Evolutionary conservation across 2,329 filamentous ascomycete species (phyloP).

Genomic region (Alternaria metachromatica): DNA sequence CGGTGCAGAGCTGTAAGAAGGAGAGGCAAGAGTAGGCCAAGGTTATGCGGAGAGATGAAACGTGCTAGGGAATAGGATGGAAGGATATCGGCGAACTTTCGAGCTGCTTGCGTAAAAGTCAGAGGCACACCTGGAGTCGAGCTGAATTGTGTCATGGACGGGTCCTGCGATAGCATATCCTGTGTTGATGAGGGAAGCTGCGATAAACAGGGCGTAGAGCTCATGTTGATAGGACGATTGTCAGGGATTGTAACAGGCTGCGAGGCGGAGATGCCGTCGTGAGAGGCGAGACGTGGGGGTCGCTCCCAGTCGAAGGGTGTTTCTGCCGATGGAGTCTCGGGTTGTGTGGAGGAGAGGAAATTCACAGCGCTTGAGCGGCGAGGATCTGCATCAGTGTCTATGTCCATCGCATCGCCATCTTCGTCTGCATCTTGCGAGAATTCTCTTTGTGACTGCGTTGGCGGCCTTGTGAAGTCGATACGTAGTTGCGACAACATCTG

Average conservation of each 20-base stretch:
- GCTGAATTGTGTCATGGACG: constrained; percentile 83
- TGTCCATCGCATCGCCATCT: constrained; percentile 44
- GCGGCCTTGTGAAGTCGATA: constrained; percentile 81
- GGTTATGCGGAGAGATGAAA: constrained; percentile 85
- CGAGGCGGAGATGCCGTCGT: constrained; percentile 44
- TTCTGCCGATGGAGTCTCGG: constrained; percentile 77
- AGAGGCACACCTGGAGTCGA: constrained; percentile 78
- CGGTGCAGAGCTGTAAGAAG: constrained; percentile 82
- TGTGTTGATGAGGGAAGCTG: constrained; percentile 47
- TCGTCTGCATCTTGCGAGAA: constrained; percentile 55
- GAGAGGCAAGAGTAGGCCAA: constrained; percentile 77
- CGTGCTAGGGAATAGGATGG: constrained; percentile 86
- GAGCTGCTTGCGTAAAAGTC: constrained; percentile 86
- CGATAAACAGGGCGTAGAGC: constrained; percentile 30
- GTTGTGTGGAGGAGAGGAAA: constrained; percentile 80
- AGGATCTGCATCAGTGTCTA: constrained; percentile 70
- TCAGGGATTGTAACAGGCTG: constrained; percentile 43
- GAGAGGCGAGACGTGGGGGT: constrained; percentile 59
- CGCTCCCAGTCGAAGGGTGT: constrained; percentile 88
- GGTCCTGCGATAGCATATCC: constrained; percentile 80
- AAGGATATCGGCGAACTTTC: constrained; percentile 87
- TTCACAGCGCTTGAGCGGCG: constrained; percentile 45
- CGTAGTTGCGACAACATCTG: constrained; percentile 90
- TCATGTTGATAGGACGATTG: constrained; percentile 12
- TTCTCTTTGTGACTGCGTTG: constrained; percentile 59